Evolutionary conservation across 1,284 basidiomycete genomes (phyloP).

Genomic region (Malassezia caprae): DNA sequence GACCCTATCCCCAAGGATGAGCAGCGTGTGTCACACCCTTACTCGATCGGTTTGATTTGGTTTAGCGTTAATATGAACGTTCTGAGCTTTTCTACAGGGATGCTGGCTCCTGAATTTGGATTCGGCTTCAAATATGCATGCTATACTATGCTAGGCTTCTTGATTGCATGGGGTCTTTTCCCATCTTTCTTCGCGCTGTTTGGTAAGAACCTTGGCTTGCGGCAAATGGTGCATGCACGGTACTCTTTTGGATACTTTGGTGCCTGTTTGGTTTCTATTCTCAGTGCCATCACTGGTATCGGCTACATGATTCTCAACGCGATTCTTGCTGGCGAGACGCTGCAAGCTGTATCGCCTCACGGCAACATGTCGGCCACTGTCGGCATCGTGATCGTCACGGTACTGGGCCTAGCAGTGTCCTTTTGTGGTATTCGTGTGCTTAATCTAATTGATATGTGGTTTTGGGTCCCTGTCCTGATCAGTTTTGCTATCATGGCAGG

Average conservation of each 20-base stretch:
- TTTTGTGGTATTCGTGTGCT: constrained; percentile 70
- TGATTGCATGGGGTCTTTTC: constrained; percentile 44
- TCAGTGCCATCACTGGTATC: constrained; percentile 28
- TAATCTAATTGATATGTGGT: constrained; percentile 58
- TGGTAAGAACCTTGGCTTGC: constrained; percentile 58
- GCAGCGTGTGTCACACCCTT: constrained; percentile 1
- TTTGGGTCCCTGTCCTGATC: constrained; percentile 70
- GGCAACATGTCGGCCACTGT: constrained; percentile 52
- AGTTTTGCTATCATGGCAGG: constrained; percentile 56
- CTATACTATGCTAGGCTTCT: constrained; percentile 48
- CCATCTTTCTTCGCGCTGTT: constrained; percentile 47
- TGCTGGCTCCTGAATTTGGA: constrained; percentile 54
- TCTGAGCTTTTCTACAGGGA: constrained; percentile 56
- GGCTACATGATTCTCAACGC: constrained; percentile 57
- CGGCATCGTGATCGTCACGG: constrained; percentile 74
- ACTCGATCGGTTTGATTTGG: constrained; percentile 4
- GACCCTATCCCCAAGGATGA: constrained; percentile 11
- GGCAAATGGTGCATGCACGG: constrained; percentile 56
- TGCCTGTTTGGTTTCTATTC: constrained; percentile 55
- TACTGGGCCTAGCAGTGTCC: constrained; percentile 66
- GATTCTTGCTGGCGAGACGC: constrained; percentile 51
- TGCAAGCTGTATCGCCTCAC: constrained; percentile 49
- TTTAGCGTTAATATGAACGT: constrained; percentile 21
- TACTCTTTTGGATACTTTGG: constrained; percentile 58
- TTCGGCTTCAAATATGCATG: constrained; percentile 53